phyloP scores from a whole-genome alignment of 140 eudicot genomes.

The Senecio squalidus region DNA sequence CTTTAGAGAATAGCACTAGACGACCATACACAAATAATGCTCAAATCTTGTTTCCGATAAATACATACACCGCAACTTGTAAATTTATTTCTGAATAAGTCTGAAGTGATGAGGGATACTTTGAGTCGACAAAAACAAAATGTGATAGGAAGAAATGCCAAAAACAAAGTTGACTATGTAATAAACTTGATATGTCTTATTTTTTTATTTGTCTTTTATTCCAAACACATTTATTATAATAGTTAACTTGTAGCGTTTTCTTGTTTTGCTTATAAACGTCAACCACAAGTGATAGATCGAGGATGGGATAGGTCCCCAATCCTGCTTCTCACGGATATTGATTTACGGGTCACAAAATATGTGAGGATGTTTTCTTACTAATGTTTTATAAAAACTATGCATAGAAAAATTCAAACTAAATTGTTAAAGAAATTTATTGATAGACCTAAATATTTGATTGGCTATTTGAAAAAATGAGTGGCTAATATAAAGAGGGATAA shows the following conservation, averaged over 20 bases:
- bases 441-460: too few relatives aligned
- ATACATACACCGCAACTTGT: background rate
- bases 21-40: too few relatives aligned
- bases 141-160: conserved; percentile 29
- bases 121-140: conserved; percentile 29
- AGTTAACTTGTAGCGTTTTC: conserved; percentile 14
- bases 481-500: too few relatives aligned
- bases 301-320: conserved; percentile 15
- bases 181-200: conserved; percentile 13
- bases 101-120: conserved; percentile 15
- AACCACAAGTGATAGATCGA: conserved; percentile 25
- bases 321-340: conserved; percentile 22
- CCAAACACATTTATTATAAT: conserved; percentile 22
- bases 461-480: too few relatives aligned
- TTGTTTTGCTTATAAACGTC: conserved; percentile 27
- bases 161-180: conserved; percentile 29
- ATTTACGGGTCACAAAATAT: conserved; percentile 33
- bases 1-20: too few relatives aligned
- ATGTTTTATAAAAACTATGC: background rate
- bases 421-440: too few relatives aligned
- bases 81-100: background rate
- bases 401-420: too few relatives aligned
- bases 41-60: too few relatives aligned
- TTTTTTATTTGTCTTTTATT: conserved; percentile 19
- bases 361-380: conserved; percentile 23